Percentiles rank a stretch among this genome's conserved stretches.
These are phyloP conservation scores for Paratinospora sagittata DNA, from an alignment of 164 flowering plant genomes.

Conservation along the genomic window DNA sequence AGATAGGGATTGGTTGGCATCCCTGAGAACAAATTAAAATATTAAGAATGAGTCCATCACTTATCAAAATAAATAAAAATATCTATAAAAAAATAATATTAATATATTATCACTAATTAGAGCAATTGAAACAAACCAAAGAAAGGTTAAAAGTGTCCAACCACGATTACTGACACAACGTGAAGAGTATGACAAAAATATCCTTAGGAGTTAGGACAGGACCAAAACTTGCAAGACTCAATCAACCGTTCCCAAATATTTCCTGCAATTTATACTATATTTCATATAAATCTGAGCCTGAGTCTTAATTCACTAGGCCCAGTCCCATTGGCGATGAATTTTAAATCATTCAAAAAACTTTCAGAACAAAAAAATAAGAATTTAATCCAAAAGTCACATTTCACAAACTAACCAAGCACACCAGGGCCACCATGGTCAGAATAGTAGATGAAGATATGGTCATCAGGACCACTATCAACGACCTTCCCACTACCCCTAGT, in stretches of 20 bases:
- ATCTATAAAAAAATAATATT: neutral
- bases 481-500: conserved; percentile 89
- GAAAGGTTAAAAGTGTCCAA: neutral
- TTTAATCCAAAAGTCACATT: neutral
- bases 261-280: neutral
- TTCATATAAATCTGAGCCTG: neutral
- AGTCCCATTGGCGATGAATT: neutral
- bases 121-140: neutral
- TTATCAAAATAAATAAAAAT: neutral
- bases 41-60: neutral
- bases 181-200: neutral
- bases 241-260: neutral
- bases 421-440: conserved; percentile 95
- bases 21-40: conserved; percentile 26
- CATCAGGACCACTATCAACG: conserved; percentile 73
- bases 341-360: neutral
- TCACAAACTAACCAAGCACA: conserved; percentile 63
- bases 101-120: neutral
- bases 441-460: conserved; percentile 71
- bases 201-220: neutral
- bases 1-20: conserved; percentile 53
- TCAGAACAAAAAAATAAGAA: neutral
- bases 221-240: neutral
- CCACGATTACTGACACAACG: neutral
- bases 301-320: neutral